Conservation (phyloP, 768 basidiomycete species). For the Megacollybia marginata region DNA sequence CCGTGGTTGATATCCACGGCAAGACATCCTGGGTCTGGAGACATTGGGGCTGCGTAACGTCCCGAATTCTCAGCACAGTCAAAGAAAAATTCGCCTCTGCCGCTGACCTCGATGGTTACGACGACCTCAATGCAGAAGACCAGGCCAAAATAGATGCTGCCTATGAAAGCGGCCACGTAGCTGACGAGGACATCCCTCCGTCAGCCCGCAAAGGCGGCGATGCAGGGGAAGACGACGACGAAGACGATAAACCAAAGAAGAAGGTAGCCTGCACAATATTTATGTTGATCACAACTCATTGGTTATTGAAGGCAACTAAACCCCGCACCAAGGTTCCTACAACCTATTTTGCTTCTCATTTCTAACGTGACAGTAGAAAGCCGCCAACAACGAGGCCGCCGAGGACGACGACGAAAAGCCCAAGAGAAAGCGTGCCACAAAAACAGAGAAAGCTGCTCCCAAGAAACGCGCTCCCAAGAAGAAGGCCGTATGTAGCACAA, state of each 20-base stretch:
- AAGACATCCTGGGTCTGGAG: constrained; percentile 76
- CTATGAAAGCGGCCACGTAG: constrained; percentile 71
- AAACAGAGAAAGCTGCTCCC: constrained; percentile 33
- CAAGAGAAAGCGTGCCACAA: constrained; percentile 20
- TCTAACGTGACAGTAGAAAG: constrained; percentile 13
- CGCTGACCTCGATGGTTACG: constrained; percentile 83
- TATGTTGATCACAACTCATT: too few species aligned
- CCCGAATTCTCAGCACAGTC: constrained; percentile 64
- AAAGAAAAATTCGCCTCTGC: constrained; percentile 51
- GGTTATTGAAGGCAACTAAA: too few species aligned
- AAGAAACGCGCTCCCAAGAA: constrained; percentile 43
- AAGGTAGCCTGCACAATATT: constrained; percentile 24
- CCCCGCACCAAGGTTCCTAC: too few species aligned
- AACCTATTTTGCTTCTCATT: too few species aligned
- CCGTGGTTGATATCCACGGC: constrained; percentile 67
- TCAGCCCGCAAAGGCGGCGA: constrained; percentile 54
- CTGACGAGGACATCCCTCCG: constrained; percentile 76
- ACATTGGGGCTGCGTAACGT: constrained; percentile 85
- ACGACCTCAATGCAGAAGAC: constrained; percentile 62
- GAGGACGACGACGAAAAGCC: constrained; percentile 17
- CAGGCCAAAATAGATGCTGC: constrained; percentile 65
- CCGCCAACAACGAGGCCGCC: constrained; percentile 25
- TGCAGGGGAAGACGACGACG: constrained; percentile 35
- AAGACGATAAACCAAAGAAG: constrained; percentile 29
- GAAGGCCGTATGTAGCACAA: constrained; percentile 8